phyloP scores from a whole-genome alignment of 2,329 filamentous ascomycete genomes.

The Diaporthe sp. region DNA sequence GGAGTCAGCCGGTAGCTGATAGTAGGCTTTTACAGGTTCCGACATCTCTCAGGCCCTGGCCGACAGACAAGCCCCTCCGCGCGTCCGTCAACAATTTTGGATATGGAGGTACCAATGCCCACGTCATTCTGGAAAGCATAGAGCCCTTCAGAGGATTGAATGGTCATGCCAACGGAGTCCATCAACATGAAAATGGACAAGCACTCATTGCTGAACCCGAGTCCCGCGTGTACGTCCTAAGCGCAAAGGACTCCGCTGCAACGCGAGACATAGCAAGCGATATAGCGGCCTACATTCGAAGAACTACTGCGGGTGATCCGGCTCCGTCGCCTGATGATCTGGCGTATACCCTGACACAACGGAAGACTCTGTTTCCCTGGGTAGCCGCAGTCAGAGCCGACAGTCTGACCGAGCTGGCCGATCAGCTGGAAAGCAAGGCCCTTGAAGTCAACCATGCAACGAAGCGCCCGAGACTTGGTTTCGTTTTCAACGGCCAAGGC shows the following conservation, averaged over 20 bases:
- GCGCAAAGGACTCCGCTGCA: not conserved
- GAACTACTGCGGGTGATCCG: not conserved
- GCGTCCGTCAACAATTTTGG: conserved; percentile 52
- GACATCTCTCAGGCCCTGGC: conserved; percentile 35
- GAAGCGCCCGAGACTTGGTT: conserved; percentile 29
- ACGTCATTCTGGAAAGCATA: conserved; percentile 48
- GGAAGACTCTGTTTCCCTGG: not conserved
- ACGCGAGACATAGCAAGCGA: not conserved
- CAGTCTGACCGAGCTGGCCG: conserved; percentile 2
- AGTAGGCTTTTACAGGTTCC: conserved; percentile 32
- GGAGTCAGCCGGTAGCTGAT: too few relatives aligned
- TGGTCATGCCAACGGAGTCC: not conserved
- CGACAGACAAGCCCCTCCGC: conserved; percentile 40
- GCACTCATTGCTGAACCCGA: too few relatives aligned
- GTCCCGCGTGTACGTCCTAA: not conserved
- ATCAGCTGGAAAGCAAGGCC: not conserved
- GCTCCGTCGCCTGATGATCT: not conserved
- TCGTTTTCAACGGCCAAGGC: conserved; percentile 53
- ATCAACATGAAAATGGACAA: not conserved
- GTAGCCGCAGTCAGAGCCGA: not conserved
- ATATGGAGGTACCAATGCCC: conserved; percentile 52
- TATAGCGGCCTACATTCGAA: not conserved
- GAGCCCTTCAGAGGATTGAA: not conserved
- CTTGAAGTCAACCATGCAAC: not conserved
- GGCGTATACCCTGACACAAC: not conserved